Percentiles rank a stretch among this genome's conserved stretches.
Evolutionary conservation across 768 basidiomycete genomes (phyloP).

Genomic region (Auricularia auricula-judae): DNA sequence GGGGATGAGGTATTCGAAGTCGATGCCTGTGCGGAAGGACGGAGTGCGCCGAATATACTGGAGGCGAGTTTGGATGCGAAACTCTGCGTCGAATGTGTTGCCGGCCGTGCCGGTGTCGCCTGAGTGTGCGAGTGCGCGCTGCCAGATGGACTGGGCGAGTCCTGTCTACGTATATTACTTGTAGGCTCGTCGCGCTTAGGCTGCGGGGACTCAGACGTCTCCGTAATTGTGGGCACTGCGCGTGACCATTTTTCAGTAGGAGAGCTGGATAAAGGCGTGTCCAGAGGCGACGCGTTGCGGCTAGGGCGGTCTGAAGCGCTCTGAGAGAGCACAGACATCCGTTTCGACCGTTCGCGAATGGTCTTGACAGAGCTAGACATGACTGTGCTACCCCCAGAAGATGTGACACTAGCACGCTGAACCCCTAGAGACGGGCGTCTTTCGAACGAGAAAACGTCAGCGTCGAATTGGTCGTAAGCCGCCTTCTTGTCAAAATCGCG

Average conservation of each 20-base stretch:
- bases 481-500: slow-evolving; percentile 23
- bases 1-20: slow-evolving; percentile 5
- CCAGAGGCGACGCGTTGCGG: background rate
- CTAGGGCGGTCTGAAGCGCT: background rate
- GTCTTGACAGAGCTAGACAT: background rate
- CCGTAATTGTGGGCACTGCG: background rate
- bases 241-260: background rate
- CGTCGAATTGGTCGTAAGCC: slow-evolving; percentile 66
- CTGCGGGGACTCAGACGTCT: background rate
- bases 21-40: slow-evolving; percentile 13
- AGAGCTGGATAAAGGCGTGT: slow-evolving; percentile 1
- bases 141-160: background rate
- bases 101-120: background rate
- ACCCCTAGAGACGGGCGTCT: slow-evolving; percentile 4
- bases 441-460: slow-evolving; percentile 49
- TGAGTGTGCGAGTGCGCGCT: background rate
- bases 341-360: background rate
- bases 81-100: background rate
- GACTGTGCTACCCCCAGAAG: background rate
- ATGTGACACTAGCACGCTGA: background rate
- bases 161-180: background rate
- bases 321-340: background rate
- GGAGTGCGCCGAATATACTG: slow-evolving; percentile 2
- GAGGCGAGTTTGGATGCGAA: background rate
- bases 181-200: background rate